Evolutionary conservation across 192 early-diverging fungal genomes (phyloP).

Genomic region (Coemansia sp.): DNA sequence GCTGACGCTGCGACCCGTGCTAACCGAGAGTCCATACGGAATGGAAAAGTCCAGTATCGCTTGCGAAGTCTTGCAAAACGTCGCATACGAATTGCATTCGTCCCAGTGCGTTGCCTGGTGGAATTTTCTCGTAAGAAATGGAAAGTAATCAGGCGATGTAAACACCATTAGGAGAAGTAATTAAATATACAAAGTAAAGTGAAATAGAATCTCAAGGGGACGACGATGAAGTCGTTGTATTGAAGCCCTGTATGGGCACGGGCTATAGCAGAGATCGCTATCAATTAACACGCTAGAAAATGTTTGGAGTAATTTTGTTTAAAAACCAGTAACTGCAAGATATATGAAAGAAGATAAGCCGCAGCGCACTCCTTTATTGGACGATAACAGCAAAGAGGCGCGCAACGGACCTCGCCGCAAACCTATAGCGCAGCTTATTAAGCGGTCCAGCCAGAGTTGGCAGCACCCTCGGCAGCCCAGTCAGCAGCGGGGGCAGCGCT

Average conservation of each 20-base stretch:
- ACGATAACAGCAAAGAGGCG: not conserved
- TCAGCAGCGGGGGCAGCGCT: slow-evolving; percentile 47
- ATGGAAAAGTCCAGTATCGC: slow-evolving; percentile 82
- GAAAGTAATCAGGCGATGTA: slow-evolving; percentile 70
- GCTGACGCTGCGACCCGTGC: slow-evolving; percentile 55
- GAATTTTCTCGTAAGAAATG: slow-evolving; percentile 78
- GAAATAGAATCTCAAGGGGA: not conserved
- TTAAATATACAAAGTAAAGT: not conserved
- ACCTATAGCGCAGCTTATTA: slow-evolving; percentile 13
- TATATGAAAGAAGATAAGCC: slow-evolving; percentile 7
- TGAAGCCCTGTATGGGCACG: not conserved
- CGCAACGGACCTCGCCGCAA: slow-evolving; percentile 3
- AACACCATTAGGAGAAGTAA: slow-evolving; percentile 25
- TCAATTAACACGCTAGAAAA: not conserved
- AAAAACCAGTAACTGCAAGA: not conserved
- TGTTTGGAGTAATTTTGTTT: not conserved
- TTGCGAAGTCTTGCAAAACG: slow-evolving; percentile 68
- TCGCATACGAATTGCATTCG: slow-evolving; percentile 80
- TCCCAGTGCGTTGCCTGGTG: slow-evolving; percentile 76
- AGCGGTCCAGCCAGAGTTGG: slow-evolving; percentile 44
- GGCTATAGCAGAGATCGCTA: not conserved
- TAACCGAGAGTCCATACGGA: slow-evolving; percentile 71
- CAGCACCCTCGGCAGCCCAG: slow-evolving; percentile 69
- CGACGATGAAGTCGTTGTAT: not conserved
- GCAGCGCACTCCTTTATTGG: not conserved